Percentiles rank a stretch among this genome's conserved stretches.
Evolutionary conservation across 1,284 basidiomycete species (phyloP).

Genomic region (Malassezia japonica): DNA sequence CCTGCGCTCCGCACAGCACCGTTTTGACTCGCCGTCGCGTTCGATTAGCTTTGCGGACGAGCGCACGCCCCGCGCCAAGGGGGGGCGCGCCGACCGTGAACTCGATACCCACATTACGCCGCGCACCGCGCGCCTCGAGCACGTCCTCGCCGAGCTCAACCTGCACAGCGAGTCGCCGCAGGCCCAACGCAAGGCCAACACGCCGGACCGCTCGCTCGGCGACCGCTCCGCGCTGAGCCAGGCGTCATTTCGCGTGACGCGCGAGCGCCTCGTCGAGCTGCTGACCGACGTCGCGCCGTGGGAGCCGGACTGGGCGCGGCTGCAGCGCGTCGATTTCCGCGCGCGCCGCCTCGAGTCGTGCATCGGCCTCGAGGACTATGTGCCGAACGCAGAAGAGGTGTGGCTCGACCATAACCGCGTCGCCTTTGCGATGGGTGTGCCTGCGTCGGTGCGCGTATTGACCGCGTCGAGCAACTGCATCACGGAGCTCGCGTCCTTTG

Average conservation of each 20-base stretch:
- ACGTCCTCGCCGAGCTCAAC: constrained; percentile 15
- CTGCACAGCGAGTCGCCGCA: constrained; percentile 6
- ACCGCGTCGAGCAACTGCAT: constrained; percentile 50
- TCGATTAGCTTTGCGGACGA: constrained; percentile 28
- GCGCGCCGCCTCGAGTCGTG: constrained; percentile 74
- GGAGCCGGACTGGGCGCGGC: constrained; percentile 82
- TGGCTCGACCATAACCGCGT: constrained; percentile 54
- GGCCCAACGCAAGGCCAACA: not conserved
- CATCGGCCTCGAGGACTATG: constrained; percentile 82
- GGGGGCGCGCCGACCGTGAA: not conserved
- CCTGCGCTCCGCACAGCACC: constrained; percentile 11
- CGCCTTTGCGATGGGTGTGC: constrained; percentile 39
- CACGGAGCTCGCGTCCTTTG: constrained; percentile 76
- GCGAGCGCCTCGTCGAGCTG: constrained; percentile 77
- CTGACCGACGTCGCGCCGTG: constrained; percentile 93
- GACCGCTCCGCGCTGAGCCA: constrained; percentile 78
- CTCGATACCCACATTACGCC: constrained; percentile 4
- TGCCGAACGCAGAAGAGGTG: constrained; percentile 71
- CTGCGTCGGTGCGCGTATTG: constrained; percentile 26
- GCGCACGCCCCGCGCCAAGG: not conserved
- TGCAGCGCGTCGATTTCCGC: constrained; percentile 68
- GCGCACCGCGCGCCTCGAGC: constrained; percentile 13
- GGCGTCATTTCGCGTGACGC: constrained; percentile 84
- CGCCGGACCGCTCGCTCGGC: constrained; percentile 20
- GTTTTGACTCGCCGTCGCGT: constrained; percentile 5